Base-by-base conservation (phyloP, 805 yeast species). In the Cyberlindnera sargentensis region DNA sequence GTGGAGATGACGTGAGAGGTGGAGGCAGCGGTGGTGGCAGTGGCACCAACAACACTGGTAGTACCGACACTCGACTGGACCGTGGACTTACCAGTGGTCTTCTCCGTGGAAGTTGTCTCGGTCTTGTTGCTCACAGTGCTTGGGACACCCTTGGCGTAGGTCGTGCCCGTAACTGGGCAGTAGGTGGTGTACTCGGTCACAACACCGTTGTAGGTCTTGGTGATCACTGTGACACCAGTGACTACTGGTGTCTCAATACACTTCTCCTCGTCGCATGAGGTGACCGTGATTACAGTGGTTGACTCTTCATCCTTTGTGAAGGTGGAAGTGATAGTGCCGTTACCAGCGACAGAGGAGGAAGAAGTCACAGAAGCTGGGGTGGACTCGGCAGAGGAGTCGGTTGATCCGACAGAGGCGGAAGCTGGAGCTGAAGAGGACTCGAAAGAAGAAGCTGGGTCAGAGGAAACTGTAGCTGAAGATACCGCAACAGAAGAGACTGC, bases 191-290 rank as follows among this genome's bases (percentile, higher is more conserved):
- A 42, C 24, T 29, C 34, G 25, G 42, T 42, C 20, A 31, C 33
- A 31, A 34, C 34, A 20, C 45, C 45, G 24, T 28, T n/a, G 4
- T 8, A n/a, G 27, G 45, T 42, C 8, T 34, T 27, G 23, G 45
- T 42, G 33, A 42, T 36, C 29, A 35, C 35, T 9, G 45, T 37
- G 10, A 42, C 31, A 24, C 45, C 45, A n/a, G 45, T 42, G 29
- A 42, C 38, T 11, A 38, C 45, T 23, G 43, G 31, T 24, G 34
- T 24, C 37, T 24, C 37, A 9, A 34, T 26, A 20, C 46, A 43
- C 29, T 27, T 32, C 31, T 43, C 37, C 15, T 42, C 42, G 8
- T 33, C 34, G 33, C 45, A 42, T 6, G 43, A 44, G 25, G 40
- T 36, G 32, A 36, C 32, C 27, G 43, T 37, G 31, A 43, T 27